Evolutionary conservation across 1,284 basidiomycete genomes (phyloP).

Genomic region (Leccinum subrobustum): DNA sequence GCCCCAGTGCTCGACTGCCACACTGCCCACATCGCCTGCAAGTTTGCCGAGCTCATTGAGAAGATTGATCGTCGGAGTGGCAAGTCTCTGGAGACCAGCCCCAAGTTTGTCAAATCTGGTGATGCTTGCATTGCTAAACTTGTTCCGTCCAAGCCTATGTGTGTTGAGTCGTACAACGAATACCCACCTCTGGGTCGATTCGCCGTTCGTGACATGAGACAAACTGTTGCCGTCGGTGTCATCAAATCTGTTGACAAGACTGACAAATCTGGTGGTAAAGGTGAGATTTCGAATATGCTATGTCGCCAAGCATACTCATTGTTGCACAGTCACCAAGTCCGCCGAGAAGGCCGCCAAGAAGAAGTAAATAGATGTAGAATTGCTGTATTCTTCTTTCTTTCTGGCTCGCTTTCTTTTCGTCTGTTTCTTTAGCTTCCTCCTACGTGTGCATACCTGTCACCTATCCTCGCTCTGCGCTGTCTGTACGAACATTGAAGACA

Average conservation of each 20-base stretch:
- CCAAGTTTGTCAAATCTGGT: constrained; percentile 98
- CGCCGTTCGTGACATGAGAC: constrained; percentile 97
- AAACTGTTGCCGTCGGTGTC: constrained; percentile 96
- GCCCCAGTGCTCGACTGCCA: constrained; percentile 99
- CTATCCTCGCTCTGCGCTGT: constrained; percentile 23
- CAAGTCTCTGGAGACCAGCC: constrained; percentile 88
- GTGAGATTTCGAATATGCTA: constrained; percentile 39
- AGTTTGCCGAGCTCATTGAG: constrained; percentile 96
- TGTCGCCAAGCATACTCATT: constrained; percentile 19
- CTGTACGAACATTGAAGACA: constrained; percentile 53
- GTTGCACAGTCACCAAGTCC: constrained; percentile 79
- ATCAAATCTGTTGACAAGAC: constrained; percentile 96
- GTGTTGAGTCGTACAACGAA: constrained; percentile 96
- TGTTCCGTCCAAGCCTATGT: constrained; percentile 96
- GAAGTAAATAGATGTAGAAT: constrained; percentile 88
- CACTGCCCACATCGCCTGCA: constrained; percentile 99
- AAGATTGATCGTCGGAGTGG: constrained; percentile 99
- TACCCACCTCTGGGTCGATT: constrained; percentile 99
- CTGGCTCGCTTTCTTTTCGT: constrained; percentile 40
- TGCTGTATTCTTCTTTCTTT: constrained; percentile 47
- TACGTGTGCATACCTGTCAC: constrained; percentile 44
- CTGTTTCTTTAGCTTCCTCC: constrained; percentile 32
- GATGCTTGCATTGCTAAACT: constrained; percentile 98
- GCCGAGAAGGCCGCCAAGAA: constrained; percentile 96
- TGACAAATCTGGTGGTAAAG: constrained; percentile 83